Conservation (phyloP, 495 filamentous ascomycete species). For the Apodospora peruviana region DNA sequence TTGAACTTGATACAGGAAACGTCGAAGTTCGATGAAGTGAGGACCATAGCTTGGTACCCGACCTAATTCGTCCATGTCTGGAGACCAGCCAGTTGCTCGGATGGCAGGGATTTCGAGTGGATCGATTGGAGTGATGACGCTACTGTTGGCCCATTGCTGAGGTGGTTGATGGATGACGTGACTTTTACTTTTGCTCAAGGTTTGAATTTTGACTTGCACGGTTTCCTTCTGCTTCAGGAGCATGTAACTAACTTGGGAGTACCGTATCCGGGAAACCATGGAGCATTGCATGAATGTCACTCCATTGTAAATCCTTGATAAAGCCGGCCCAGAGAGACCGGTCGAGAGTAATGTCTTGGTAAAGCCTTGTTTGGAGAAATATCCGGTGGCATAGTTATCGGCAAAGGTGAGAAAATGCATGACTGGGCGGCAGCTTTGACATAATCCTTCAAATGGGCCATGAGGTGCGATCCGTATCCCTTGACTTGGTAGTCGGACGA, state of each 20-base stretch:
- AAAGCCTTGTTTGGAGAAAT: conserved; percentile 98
- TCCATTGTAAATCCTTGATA: conserved; percentile 97
- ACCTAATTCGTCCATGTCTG: conserved; percentile 90
- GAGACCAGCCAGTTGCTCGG: conserved; percentile 84
- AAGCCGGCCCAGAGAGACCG: conserved; percentile 93
- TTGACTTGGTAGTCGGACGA: conserved; percentile 96
- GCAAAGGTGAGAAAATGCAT: conserved; percentile 98
- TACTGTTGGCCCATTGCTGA: conserved; percentile 58
- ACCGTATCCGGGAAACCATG: conserved; percentile 88
- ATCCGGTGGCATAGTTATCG: conserved; percentile 96
- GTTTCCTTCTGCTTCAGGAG: conserved; percentile 91
- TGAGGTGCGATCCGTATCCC: conserved; percentile 92
- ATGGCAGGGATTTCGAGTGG: conserved; percentile 74
- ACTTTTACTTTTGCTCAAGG: conserved; percentile 75
- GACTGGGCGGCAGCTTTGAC: conserved; percentile 88
- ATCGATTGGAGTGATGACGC: conserved; percentile 57
- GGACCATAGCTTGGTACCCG: conserved; percentile 89
- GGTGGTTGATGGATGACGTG: conserved; percentile 82
- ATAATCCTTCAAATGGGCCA: conserved; percentile 97
- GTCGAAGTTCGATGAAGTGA: conserved; percentile 82
- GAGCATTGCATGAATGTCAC: conserved; percentile 98
- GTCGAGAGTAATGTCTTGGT: conserved; percentile 89
- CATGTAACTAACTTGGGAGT: conserved; percentile 84
- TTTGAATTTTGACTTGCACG: conserved; percentile 86
- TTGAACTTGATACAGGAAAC: conserved; percentile 88